Conservation (phyloP, 345 rosid genomes). For the Cardamine occulta region DNA sequence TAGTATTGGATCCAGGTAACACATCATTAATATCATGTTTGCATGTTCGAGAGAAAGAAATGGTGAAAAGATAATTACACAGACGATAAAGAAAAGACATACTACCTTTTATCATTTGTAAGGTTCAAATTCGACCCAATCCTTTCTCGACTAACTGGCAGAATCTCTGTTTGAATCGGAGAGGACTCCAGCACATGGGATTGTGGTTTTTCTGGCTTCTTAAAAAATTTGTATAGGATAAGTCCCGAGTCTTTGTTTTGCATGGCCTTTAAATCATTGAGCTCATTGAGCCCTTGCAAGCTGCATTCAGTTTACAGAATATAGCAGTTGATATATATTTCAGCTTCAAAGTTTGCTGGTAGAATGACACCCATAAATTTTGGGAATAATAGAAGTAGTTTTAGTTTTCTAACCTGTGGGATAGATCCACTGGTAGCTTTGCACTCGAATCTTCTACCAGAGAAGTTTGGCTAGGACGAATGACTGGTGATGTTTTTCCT, state of each 20-base stretch:
- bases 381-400: conserved; percentile 8
- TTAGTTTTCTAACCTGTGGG: conserved; percentile 52
- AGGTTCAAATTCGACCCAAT: conserved; percentile 30
- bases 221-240: conserved; percentile 45
- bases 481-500: conserved; percentile 30
- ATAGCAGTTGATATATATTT: conserved; percentile 13
- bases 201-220: conserved; percentile 43
- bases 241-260: conserved; percentile 50
- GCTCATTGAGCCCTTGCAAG: conserved; percentile 32
- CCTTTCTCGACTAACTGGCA: conserved; percentile 42
- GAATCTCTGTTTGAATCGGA: conserved; percentile 38
- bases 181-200: conserved; percentile 43
- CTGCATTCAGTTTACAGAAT: conserved; percentile 37
- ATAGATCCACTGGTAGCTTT: conserved; percentile 41
- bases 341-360: conserved; percentile 4
- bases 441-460: conserved; percentile 40
- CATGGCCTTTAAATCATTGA: conserved; percentile 31
- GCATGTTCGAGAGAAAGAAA: conserved; percentile 43
- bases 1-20: conserved; percentile 42
- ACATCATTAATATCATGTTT: conserved; percentile 30
- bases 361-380: neutral
- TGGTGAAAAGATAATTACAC: conserved; percentile 12
- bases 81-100: neutral
- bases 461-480: conserved; percentile 34
- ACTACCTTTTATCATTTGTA: conserved; percentile 33